Base-by-base conservation (phyloP, 345 rosid genomes). In the Trapa incisa region DNA sequence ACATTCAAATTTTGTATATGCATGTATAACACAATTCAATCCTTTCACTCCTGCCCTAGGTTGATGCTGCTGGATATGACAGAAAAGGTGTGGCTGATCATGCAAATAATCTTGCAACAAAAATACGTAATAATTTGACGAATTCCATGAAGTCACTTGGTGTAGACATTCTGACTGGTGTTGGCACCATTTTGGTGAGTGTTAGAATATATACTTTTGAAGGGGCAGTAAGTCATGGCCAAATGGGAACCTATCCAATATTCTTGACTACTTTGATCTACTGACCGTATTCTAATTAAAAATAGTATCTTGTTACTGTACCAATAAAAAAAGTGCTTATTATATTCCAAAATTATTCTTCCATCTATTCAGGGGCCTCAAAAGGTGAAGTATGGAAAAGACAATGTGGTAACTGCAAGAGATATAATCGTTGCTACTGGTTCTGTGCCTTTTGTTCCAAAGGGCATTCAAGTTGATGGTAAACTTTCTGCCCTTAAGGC, bases 381-480 rank as follows among this genome's bases (percentile, higher is more conserved):
- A 73, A 91, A 84, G 84, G 96, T 94, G 76, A 85, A 85, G 76
- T 91, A 81, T 82, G 95, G 92, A 68, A 88, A 85, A 70, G 88
- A 85, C 75, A 87, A 77, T 48, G 65, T 84, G 29, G 78, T 89
- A 68, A 89, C 96, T 37, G 96, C 89, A 2, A 89, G 83, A 78
- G 66, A 91, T 71, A 89, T 94, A 68, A 87, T 94, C 74, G 84
- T 91, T 65, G 99, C 97, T 58, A 94, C 99, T 72, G 99, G 99
- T 70, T 91, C 99, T 52, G 92, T 94, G 33, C 97, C 99, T 9
- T 91, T 94, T 77, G 97, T 94, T 22, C 99, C 97, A 54, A 89
- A 89, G 79, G 99, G 99, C 76, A 94, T 94, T 72, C 96, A 94
- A 86, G 90, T 94, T 77, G 97, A 94, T 78, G 99, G 99, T 94